Evolutionary conservation across 2,329 filamentous ascomycete genomes (phyloP).

Genomic region (Westerdykella aurantiaca): DNA sequence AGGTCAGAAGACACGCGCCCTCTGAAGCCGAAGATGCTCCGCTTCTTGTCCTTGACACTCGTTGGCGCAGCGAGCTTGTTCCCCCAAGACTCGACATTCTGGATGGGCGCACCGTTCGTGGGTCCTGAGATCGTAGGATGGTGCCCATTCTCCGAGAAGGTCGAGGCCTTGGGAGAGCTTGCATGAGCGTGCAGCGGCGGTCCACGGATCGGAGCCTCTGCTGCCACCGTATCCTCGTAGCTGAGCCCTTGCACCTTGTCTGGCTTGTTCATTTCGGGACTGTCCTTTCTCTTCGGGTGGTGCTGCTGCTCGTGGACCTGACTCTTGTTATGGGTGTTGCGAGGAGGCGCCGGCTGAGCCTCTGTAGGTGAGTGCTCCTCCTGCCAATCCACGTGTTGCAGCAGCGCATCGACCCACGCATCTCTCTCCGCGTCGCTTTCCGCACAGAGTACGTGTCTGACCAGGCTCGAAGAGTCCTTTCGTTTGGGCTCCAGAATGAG

Average conservation of each 20-base stretch:
- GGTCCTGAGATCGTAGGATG: conserved; percentile 67
- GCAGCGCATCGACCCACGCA: conserved; percentile 82
- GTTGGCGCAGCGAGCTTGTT: conserved; percentile 56
- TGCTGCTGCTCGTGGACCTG: conserved; percentile 23
- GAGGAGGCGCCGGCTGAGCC: conserved; percentile 40
- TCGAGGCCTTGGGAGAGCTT: conserved; percentile 32
- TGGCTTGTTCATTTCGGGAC: conserved; percentile 33
- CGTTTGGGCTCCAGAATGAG: conserved; percentile 92
- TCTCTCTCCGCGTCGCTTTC: conserved; percentile 92
- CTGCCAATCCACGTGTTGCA: conserved; percentile 81
- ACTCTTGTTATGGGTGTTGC: conserved; percentile 38
- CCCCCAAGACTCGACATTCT: conserved; percentile 80
- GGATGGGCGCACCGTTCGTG: conserved; percentile 76
- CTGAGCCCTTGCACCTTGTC: conserved; percentile 45
- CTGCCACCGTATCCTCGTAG: conserved; percentile 54
- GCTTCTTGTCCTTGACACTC: conserved; percentile 76
- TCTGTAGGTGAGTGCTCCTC: conserved; percentile 34
- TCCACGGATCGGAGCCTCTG: conserved; percentile 52
- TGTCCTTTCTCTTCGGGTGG: conserved; percentile 31
- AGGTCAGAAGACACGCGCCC: conserved; percentile 66
- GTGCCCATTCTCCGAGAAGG: conserved; percentile 28
- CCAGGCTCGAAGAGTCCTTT: conserved; percentile 81
- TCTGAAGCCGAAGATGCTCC: conserved; percentile 59
- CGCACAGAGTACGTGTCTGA: conserved; percentile 90
- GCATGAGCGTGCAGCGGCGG: conserved; percentile 27